A percentile compares a stretch with the other conserved stretches of the same genome.
Evolutionary conservation across 805 yeast species (phyloP).

Genomic region (Kuraishia floccosa): DNA sequence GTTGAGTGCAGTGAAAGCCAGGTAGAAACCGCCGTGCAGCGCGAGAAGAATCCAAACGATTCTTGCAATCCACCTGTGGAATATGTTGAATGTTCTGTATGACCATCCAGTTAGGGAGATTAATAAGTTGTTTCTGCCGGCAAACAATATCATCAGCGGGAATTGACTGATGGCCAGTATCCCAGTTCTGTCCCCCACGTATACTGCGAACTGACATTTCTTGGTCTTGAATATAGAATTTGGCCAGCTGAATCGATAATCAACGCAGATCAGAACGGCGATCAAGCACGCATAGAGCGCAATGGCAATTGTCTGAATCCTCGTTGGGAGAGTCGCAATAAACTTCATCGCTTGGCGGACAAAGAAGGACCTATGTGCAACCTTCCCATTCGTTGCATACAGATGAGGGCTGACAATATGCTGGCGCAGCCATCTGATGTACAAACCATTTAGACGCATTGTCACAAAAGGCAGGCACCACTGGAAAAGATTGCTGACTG

Average conservation of each 20-base stretch:
- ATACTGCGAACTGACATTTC: neutral
- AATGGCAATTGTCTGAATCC: neutral
- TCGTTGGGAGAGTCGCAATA: neutral
- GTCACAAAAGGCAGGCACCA: slow-evolving; percentile 1
- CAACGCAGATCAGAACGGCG: neutral
- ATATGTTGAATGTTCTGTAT: slow-evolving; percentile 21
- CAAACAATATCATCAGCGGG: neutral
- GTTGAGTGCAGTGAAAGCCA: slow-evolving; percentile 20
- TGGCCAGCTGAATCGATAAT: neutral
- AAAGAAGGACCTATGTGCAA: neutral
- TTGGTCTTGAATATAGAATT: neutral
- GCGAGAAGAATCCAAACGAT: slow-evolving; percentile 22
- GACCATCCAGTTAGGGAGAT: slow-evolving; percentile 19
- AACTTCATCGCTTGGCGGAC: neutral
- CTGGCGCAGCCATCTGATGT: neutral
- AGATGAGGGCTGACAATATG: slow-evolving; percentile 6
- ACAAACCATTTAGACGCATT: neutral
- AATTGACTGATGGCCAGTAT: neutral
- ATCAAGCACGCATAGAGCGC: neutral
- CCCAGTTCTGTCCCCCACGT: neutral
- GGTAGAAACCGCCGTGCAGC: slow-evolving; percentile 26
- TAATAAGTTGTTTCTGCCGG: neutral
- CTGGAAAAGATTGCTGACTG: neutral
- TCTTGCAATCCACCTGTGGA: slow-evolving; percentile 29
- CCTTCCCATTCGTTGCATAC: slow-evolving; percentile 4